Conservation (phyloP, 495 filamentous ascomycete species). For the Rusavskia elegans region DNA sequence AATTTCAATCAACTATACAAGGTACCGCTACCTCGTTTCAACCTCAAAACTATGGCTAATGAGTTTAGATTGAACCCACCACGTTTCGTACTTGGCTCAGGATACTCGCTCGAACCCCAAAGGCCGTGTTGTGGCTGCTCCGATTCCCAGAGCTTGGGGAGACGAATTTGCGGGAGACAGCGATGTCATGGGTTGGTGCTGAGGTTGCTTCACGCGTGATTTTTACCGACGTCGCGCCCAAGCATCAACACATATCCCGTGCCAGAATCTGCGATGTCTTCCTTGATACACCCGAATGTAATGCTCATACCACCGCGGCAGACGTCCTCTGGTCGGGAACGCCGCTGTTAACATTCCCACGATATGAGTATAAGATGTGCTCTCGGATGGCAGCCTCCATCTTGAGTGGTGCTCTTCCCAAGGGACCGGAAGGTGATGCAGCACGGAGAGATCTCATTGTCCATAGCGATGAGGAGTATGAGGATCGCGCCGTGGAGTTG, state of each 20-base stretch:
- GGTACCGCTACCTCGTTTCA: constrained; percentile 33
- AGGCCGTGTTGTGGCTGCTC: constrained; percentile 87
- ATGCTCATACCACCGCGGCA: constrained; percentile 93
- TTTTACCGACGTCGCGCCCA: constrained; percentile 95
- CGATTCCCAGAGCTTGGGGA: constrained; percentile 93
- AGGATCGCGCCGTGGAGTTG: constrained; percentile 60
- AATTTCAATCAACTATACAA: constrained; percentile 99
- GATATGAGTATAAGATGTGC: constrained; percentile 97
- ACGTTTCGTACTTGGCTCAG: constrained; percentile 95
- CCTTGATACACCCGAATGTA: constrained; percentile 94
- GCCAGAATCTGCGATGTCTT: constrained; percentile 89
- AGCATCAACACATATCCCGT: constrained; percentile 84
- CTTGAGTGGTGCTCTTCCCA: constrained; percentile 72
- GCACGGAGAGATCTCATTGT: constrained; percentile 68
- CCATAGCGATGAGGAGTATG: constrained; percentile 61
- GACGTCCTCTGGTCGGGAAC: constrained; percentile 95
- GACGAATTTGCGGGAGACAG: constrained; percentile 63
- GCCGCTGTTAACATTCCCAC: constrained; percentile 81
- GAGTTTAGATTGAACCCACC: constrained; percentile 77
- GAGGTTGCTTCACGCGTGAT: constrained; percentile 81
- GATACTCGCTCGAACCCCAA: constrained; percentile 73
- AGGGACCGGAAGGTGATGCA: constrained; percentile 41
- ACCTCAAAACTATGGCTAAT: constrained; percentile 2
- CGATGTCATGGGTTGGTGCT: constrained; percentile 66
- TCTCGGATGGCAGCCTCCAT: constrained; percentile 95